These are phyloP conservation scores for Curvularia verruculosa DNA, from an alignment of 2,329 filamentous ascomycete genomes.

Conservation along the genomic window DNA sequence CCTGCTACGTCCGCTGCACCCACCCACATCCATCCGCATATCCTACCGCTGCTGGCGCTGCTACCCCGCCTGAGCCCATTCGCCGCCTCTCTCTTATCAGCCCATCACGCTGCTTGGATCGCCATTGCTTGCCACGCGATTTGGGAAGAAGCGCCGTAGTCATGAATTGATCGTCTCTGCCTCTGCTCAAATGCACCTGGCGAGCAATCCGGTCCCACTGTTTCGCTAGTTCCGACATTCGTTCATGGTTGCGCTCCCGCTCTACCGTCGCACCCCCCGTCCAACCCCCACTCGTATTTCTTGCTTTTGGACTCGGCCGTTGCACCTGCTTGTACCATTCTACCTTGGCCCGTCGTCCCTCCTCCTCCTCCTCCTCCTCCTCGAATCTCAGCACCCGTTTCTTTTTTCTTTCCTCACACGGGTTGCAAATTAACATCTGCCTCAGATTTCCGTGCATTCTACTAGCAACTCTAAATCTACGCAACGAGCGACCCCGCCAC, in stretches of 20 bases:
- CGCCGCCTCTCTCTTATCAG: conserved; percentile 44
- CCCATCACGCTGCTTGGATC: conserved; percentile 26
- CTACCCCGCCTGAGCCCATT: conserved; percentile 44
- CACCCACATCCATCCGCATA: conserved; percentile 1
- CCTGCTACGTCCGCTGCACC: conserved; percentile 25
- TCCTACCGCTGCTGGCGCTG: conserved; percentile 12
- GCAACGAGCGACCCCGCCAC: conserved; percentile 34
- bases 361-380: background rate
- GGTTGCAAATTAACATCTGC: conserved; percentile 22
- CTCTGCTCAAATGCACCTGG: conserved; percentile 22
- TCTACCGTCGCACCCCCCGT: conserved; percentile 10
- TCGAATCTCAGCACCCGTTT: background rate
- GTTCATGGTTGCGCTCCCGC: conserved; percentile 18
- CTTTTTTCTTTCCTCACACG: background rate
- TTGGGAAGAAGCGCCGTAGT: conserved; percentile 33
- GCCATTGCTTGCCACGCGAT: conserved; percentile 34
- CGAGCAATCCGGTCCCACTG: conserved; percentile 29
- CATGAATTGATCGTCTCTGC: conserved; percentile 19
- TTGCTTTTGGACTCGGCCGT: conserved; percentile 27
- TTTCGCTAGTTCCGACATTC: conserved; percentile 15
- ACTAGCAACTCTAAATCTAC: conserved; percentile 35
- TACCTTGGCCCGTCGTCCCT: background rate
- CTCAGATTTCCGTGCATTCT: conserved; percentile 25
- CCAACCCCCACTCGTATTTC: conserved; percentile 17
- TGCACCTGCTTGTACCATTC: conserved; percentile 10